Evolutionary conservation across 2,329 filamentous ascomycete genomes (phyloP), one percentile per base, ranked within the genome.

Genomic region (Fusarium citri): DNA sequence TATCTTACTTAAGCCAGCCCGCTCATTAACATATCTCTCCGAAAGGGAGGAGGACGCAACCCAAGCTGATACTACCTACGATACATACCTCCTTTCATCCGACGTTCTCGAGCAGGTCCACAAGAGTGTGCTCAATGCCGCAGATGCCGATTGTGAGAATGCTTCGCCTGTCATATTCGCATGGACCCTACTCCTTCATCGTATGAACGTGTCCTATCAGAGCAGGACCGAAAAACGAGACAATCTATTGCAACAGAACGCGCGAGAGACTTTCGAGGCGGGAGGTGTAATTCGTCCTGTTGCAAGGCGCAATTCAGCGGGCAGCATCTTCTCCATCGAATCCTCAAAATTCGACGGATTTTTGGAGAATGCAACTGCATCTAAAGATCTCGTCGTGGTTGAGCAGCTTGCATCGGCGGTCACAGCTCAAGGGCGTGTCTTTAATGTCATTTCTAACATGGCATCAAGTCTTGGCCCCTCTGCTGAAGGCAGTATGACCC

Each of bases 121-220:
- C 72, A 86, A 87, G 55, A 87, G 91, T n/a, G 84, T 97, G 34
- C 80, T 91, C 25, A 82, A 84, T 58, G 88, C 89, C 10, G 86
- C 88, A 15, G 84, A 84, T 28, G 76, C 80, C 22, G 86, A 86
- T 18, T 83, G 88, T n/a, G 82, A 84, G 40, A 88, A 88, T 37
- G 92, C 92, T 22, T 89, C 88, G 58, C 93, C 93, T 3, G 89
- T 92, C 20, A 86, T 93, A 22, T 92, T 97, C 71, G 88, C 92
- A 5, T 98, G 94, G 94, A 89, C 91, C 6, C 83, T 95, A 49
- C 87, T 97, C 26, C 83, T 94, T 12, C 88, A 92, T 74, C 85
- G 87, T 26, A 88, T 96, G 81, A 88, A 89, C 70, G 81, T 88
- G 43, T 87, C 87, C 15, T 91, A 89, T 69, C 84, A 88, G 59